Evolutionary conservation across 2,329 filamentous ascomycete genomes (phyloP).

Genomic region (Achaetomium macrosporum): DNA sequence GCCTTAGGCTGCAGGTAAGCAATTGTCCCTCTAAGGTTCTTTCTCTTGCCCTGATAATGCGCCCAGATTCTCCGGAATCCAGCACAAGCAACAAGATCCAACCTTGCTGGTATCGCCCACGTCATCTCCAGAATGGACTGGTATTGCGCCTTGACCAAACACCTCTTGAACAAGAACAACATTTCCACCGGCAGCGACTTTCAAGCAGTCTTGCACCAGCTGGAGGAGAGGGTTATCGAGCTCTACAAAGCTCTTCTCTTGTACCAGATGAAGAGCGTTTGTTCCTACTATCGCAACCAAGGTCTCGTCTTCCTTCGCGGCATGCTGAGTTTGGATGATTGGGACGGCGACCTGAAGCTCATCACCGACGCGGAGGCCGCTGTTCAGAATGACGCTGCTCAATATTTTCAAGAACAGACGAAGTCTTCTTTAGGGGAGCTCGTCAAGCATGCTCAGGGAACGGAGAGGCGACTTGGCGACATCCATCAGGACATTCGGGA

Average conservation of each 20-base stretch:
- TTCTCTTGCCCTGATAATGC: slow-evolving; percentile 5
- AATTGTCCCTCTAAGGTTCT: not conserved
- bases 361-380: slow-evolving; percentile 27
- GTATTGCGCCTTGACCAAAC: slow-evolving; percentile 18
- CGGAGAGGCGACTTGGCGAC: slow-evolving; percentile 2
- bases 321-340: slow-evolving; percentile 32
- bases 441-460: slow-evolving; percentile 3
- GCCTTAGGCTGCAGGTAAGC: slow-evolving; percentile 16
- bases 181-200: not conserved
- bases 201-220: not conserved
- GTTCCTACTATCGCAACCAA: slow-evolving; percentile 31
- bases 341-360: slow-evolving; percentile 27
- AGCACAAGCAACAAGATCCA: slow-evolving; percentile 14
- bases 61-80: slow-evolving; percentile 18
- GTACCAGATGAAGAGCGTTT: slow-evolving; percentile 38
- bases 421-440: slow-evolving; percentile 11
- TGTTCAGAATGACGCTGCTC: slow-evolving; percentile 5
- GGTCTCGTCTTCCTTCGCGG: slow-evolving; percentile 27
- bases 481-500: slow-evolving; percentile 9
- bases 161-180: slow-evolving; percentile 11
- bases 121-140: slow-evolving; percentile 19
- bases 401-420: slow-evolving; percentile 7
- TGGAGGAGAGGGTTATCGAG: slow-evolving; percentile 23
- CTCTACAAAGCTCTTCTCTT: slow-evolving; percentile 35
- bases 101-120: slow-evolving; percentile 16